Conservation (phyloP, 306 rosid species). For the Mimosa pudica region DNA sequence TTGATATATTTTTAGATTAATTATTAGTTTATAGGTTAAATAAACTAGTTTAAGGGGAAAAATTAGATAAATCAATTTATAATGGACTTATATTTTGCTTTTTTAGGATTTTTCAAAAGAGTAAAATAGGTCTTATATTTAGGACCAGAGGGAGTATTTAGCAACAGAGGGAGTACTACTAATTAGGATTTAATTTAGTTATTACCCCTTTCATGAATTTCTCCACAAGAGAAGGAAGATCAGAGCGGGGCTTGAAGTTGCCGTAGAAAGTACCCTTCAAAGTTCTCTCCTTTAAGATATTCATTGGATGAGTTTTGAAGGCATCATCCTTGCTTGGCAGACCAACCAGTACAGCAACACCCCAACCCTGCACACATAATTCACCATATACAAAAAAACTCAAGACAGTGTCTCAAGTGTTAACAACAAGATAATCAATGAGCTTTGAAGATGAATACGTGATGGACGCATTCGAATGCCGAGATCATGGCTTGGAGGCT, state of each 20-base stretch:
- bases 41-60: too few species aligned
- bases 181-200: not conserved
- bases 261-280: slow-evolving; percentile 75
- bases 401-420: not conserved
- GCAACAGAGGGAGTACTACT: too few species aligned
- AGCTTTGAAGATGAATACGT: slow-evolving; percentile 35
- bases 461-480: slow-evolving; percentile 74
- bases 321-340: slow-evolving; percentile 61
- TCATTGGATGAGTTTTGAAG: slow-evolving; percentile 67
- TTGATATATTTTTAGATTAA: too few species aligned
- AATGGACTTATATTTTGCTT: too few species aligned
- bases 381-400: too few species aligned
- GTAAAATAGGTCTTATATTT: too few species aligned
- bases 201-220: slow-evolving; percentile 48
- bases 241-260: slow-evolving; percentile 60
- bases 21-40: too few species aligned
- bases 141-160: too few species aligned
- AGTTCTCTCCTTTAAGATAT: slow-evolving; percentile 62
- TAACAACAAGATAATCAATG: not conserved
- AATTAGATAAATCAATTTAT: too few species aligned
- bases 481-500: slow-evolving; percentile 67
- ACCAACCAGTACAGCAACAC: slow-evolving; percentile 73
- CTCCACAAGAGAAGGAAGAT: slow-evolving; percentile 57
- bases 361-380: slow-evolving; percentile 59
- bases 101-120: too few species aligned